Evolutionary conservation across 768 basidiomycete genomes (phyloP).

Genomic region (Amanita brunnescens): DNA sequence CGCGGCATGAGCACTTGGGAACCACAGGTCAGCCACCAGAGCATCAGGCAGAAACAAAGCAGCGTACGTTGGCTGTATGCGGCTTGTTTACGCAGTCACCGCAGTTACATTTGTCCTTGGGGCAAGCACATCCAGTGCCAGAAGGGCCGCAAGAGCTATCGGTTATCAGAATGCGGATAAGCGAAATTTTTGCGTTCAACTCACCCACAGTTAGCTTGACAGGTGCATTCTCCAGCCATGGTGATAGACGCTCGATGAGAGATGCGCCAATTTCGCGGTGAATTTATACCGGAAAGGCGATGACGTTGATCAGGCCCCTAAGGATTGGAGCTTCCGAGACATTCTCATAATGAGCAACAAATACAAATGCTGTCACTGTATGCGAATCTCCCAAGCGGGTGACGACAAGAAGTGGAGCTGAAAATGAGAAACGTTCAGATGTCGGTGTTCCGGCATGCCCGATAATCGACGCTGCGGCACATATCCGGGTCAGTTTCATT

Average conservation of each 20-base stretch:
- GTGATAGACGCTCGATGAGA: not conserved
- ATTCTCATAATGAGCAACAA: too few relatives aligned
- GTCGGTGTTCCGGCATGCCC: too few relatives aligned
- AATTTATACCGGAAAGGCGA: not conserved
- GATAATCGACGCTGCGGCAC: too few relatives aligned
- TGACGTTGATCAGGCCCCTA: not conserved
- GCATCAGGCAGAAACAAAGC: too few relatives aligned
- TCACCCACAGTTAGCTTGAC: conserved; percentile 20
- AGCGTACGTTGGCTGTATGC: conserved; percentile 25
- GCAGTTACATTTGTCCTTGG: conserved; percentile 28
- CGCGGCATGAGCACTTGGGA: conserved; percentile 26
- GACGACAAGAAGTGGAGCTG: too few relatives aligned
- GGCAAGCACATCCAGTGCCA: conserved; percentile 28
- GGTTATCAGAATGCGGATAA: conserved; percentile 10
- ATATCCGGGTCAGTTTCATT: too few relatives aligned
- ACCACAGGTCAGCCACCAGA: not conserved
- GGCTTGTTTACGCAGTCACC: conserved; percentile 28
- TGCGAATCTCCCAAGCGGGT: too few relatives aligned
- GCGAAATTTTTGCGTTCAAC: too few relatives aligned
- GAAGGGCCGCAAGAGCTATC: conserved; percentile 27
- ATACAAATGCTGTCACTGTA: too few relatives aligned
- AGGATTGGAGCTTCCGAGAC: too few relatives aligned
- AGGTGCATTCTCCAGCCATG: conserved; percentile 21
- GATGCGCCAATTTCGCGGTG: too few relatives aligned
- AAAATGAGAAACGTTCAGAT: too few relatives aligned